Conservation (phyloP, 192 early-diverging fungal species). For the Backusella parvicylindrica region DNA sequence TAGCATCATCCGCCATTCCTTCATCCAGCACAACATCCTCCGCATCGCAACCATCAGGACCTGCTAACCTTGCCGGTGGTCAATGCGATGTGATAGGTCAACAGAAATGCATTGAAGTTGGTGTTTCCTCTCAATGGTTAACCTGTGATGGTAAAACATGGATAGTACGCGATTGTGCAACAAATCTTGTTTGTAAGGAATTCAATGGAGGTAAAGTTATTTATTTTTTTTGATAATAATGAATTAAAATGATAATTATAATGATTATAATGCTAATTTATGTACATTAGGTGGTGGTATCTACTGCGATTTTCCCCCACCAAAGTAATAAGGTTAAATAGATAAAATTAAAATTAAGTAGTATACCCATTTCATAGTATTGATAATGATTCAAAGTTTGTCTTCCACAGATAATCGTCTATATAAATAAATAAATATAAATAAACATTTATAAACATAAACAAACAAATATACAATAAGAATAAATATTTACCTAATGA, state of each 20-base stretch:
- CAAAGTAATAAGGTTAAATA: neutral
- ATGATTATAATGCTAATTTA: neutral
- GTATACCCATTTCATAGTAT: neutral
- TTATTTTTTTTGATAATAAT: neutral
- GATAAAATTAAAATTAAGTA: neutral
- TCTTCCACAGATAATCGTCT: neutral
- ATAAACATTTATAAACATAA: no score
- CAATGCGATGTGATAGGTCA: neutral
- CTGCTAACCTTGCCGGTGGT: neutral
- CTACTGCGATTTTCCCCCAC: neutral
- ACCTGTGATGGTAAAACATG: constrained; percentile 14
- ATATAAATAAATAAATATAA: neutral
- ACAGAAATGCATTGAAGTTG: neutral
- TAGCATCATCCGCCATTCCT: neutral
- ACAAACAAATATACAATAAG: neutral
- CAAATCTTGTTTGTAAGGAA: constrained; percentile 1
- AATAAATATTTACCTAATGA: neutral
- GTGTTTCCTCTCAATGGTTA: neutral
- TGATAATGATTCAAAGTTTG: neutral
- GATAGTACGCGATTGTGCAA: constrained; percentile 9
- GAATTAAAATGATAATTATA: neutral
- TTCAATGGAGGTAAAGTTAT: neutral
- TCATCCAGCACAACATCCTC: neutral
- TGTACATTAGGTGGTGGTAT: neutral
- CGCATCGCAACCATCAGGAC: neutral